Percentiles rank a stretch among this genome's conserved stretches.
phyloP scores from a whole-genome alignment of 345 rosid species.

The Kernera saxatilis region DNA sequence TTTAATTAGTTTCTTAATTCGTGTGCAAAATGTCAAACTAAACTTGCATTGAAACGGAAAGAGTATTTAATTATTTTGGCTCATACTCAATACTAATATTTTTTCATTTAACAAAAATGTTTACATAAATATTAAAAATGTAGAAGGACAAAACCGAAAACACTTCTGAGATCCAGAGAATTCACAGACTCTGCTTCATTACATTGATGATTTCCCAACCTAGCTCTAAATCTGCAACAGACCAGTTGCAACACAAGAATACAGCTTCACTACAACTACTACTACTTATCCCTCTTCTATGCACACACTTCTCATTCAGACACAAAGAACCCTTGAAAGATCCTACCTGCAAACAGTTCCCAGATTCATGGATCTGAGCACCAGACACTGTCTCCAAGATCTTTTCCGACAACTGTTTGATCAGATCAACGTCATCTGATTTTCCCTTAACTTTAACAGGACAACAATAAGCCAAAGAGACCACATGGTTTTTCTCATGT shows the following conservation, averaged over 20 bases:
- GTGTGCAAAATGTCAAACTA: no score
- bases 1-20: no score
- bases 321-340: slow-evolving; percentile 51
- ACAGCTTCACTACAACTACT: slow-evolving; percentile 8
- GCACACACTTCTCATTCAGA: slow-evolving; percentile 48
- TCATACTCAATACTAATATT: neutral
- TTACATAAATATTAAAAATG: neutral
- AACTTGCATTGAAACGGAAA: no score
- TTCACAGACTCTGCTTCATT: slow-evolving; percentile 10
- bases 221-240: slow-evolving; percentile 54
- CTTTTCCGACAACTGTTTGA: slow-evolving; percentile 34
- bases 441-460: slow-evolving; percentile 32
- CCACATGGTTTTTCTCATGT: slow-evolving; percentile 43
- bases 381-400: slow-evolving; percentile 36
- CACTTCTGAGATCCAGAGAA: neutral
- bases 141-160: neutral
- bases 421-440: slow-evolving; percentile 22
- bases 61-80: neutral
- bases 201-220: slow-evolving; percentile 56
- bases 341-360: slow-evolving; percentile 48
- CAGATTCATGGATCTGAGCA: slow-evolving; percentile 37
- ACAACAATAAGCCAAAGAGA: slow-evolving; percentile 59
- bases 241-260: slow-evolving; percentile 79
- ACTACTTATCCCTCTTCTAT: slow-evolving; percentile 29
- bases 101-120: neutral